Evolutionary conservation across 345 rosid species (phyloP), one percentile per base, ranked within the genome.

Genomic region (Sonneratia caseolaris): DNA sequence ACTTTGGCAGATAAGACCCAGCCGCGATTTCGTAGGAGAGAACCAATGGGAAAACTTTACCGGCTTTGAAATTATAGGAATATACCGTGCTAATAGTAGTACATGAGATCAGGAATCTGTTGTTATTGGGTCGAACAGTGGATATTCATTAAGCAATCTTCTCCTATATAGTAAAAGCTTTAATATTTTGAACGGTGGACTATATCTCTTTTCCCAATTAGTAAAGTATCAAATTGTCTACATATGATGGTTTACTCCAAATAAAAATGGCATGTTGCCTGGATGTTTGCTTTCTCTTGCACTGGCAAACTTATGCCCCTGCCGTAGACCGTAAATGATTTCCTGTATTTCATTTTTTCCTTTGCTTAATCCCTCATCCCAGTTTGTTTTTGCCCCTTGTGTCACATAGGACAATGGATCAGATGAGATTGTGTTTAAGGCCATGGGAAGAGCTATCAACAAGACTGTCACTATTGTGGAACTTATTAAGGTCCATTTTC

Each of bases 391-490:
- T 42, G 45, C 10, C 45, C 45, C 45, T 42, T 42, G 45, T 42
- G 45, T 42, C 2, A 4, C 10, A 4, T 42, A 84, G 86, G 88
- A 84, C 10, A 82, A 82, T 49, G 79, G 77, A 43, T 69, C 81
- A 24, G 73, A 74, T 75, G 86, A 84, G 57, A 71, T 84, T 71
- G 84, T 82, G 36, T 70, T 84, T 55, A 84, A 80, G 76, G 88
- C 88, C 36, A 84, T 80, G 70, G 88, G 88, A 59, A 80, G 88
- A 75, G 88, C 88, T 40, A 84, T 84, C 40, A 84, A 84, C 77
- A 84, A 84, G 81, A 82, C 86, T 51, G 84, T 84, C 12, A 80
- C 78, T 57, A 84, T 84, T 24, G 82, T 78, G 62, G 88, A 84
- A 72, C 73, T 84, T 8, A 79, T 84, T 45, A 84, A 84, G 88